A percentile compares a stretch with the other conserved stretches of the same genome.
phyloP scores from a whole-genome alignment of 2,329 filamentous ascomycete genomes.

The Calonectria crousiana region DNA sequence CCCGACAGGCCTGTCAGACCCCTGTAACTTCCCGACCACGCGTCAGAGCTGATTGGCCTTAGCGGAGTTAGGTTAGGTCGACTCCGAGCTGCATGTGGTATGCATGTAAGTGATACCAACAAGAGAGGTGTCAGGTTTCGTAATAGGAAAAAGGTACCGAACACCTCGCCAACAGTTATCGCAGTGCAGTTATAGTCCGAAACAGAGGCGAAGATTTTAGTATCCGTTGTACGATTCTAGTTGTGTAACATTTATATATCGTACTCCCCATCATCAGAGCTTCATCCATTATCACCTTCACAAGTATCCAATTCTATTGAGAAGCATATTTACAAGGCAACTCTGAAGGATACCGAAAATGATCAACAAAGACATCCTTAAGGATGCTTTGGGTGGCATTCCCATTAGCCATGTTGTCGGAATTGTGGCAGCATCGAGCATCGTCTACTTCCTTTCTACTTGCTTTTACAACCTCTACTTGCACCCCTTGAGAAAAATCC shows the following conservation, averaged over 20 bases:
- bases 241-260: not conserved
- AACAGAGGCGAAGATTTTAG: not conserved
- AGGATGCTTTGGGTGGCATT: not conserved
- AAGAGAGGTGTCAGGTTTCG: not conserved
- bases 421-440: not conserved
- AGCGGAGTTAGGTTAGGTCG: not conserved
- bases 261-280: not conserved
- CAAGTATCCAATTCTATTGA: not conserved
- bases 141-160: not conserved
- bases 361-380: not conserved
- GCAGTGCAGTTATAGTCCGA: not conserved
- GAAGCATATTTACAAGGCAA: not conserved
- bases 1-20: not conserved
- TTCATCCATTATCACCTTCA: not conserved
- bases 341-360: not conserved
- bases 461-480: slow-evolving; percentile 2
- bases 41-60: not conserved
- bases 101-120: not conserved
- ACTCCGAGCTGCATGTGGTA: not conserved
- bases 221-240: not conserved
- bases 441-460: not conserved
- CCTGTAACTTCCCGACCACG: not conserved
- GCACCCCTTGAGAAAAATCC: not conserved
- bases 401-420: not conserved
- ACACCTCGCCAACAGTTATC: not conserved